A percentile compares a stretch with the other conserved stretches of the same genome.
Conservation (phyloP, 2,329 filamentous ascomycete genomes). For the Exophiala viscosa region DNA sequence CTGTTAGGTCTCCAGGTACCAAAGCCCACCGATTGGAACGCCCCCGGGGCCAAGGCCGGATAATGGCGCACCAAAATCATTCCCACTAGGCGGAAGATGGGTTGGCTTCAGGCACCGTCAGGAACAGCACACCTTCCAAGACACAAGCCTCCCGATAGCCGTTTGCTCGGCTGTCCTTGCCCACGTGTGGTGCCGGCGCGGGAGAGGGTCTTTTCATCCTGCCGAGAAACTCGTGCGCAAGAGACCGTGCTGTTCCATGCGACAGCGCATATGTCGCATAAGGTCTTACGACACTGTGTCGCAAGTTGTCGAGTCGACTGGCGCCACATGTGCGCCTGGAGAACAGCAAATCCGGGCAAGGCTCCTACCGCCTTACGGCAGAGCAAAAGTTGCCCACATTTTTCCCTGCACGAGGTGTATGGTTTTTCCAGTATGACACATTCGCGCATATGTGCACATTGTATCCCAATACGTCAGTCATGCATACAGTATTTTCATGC, state of each 20-base stretch:
- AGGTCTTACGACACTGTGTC: background rate
- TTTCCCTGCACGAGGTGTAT: slow-evolving; percentile 1
- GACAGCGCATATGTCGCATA: background rate
- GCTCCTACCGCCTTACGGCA: background rate
- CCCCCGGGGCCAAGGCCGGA: slow-evolving; percentile 8
- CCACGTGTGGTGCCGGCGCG: slow-evolving; percentile 18
- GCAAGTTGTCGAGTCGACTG: background rate
- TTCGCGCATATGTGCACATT: slow-evolving; percentile 18
- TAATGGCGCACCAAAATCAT: slow-evolving; percentile 15
- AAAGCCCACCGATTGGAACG: slow-evolving; percentile 22
- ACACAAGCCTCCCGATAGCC: slow-evolving; percentile 5
- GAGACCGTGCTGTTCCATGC: background rate
- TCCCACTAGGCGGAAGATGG: slow-evolving; percentile 22
- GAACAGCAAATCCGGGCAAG: background rate
- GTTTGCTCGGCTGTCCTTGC: slow-evolving; percentile 17
- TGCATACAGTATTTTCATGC: slow-evolving; percentile 1
- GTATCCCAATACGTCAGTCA: slow-evolving; percentile 19
- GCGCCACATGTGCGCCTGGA: slow-evolving; percentile 3
- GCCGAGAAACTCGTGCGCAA: background rate
- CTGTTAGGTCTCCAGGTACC: slow-evolving; percentile 19
- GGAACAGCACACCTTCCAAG: slow-evolving; percentile 16
- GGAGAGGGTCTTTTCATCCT: slow-evolving; percentile 1
- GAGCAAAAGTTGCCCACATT: slow-evolving; percentile 6
- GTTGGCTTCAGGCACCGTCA: slow-evolving; percentile 24
- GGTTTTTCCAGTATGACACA: slow-evolving; percentile 17